Base-by-base conservation (phyloP, 176 grass and related monocot genomes). In the Microstegium vimineum region DNA sequence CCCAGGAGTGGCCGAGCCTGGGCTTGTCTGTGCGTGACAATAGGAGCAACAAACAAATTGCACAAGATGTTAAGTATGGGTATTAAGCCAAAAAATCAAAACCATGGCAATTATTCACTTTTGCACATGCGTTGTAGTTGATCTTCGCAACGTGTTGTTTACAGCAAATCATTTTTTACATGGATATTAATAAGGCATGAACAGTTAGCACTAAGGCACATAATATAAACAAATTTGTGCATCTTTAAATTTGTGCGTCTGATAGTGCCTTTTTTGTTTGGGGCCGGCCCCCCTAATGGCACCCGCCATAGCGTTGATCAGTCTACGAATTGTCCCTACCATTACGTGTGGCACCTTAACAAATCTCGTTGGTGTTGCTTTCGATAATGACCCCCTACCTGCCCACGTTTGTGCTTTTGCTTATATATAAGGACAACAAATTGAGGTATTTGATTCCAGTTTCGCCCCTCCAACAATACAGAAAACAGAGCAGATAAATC, bases 271-370 rank as follows among this genome's bases (percentile, higher is more conserved):
- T 26, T 2, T 38, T 18, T 14, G 8, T 16, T 59, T 18, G 34
- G 52, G 32, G 5, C 9, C 15, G 3, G n/a, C n/a, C 25, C 62
- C 3, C 25, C 3, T 28, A n/a, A 20, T 15, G 31, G 40, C 36
- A 69, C 36, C 62, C 83, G 71, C 46, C 36, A 47, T 36, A 70
- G 28, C 61, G 12, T 81, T 13, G 23, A n/a, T n/a, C n/a, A n/a
- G 45, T 30, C 67, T 33, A 61, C 33, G 69, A 75, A 4, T 42
- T n/a, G 26, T 7, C 63, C 83, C 52, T 69, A 51, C 62, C 47
- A 52, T 70, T 69, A 82, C 70, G 66, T 70, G 71, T 82, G 62
- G 47, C 47, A 0, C 18, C 47, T 66, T 81, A 66, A 64, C 25
- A 75, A 67, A 68, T 31, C 28, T 36, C 18, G 43, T 33, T 60